Evolutionary conservation across 768 basidiomycete genomes (phyloP).

Genomic region (Phanerochaete sordida): DNA sequence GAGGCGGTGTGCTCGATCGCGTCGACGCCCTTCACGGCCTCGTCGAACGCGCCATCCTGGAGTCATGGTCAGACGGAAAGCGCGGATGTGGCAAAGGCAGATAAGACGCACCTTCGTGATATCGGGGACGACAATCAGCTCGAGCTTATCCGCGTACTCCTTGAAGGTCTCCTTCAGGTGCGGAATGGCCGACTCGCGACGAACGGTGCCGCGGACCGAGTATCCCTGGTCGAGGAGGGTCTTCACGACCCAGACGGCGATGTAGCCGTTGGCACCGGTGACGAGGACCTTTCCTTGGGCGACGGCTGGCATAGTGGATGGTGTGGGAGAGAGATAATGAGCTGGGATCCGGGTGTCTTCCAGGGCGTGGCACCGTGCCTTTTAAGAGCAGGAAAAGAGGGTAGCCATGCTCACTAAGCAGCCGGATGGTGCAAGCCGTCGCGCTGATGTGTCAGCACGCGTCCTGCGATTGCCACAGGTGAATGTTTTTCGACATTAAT

Average conservation of each 20-base stretch:
- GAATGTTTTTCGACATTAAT: no score
- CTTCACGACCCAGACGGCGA: conserved; percentile 53
- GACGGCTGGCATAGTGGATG: conserved; percentile 29
- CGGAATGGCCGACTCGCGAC: conserved; percentile 51
- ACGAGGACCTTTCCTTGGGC: conserved; percentile 39
- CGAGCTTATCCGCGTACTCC: conserved; percentile 49
- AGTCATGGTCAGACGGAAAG: not conserved
- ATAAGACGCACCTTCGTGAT: conserved; percentile 43
- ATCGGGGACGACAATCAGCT: conserved; percentile 63
- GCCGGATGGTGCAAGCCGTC: not conserved
- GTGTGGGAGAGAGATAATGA: not conserved
- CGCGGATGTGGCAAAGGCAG: not conserved
- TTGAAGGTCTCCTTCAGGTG: conserved; percentile 51
- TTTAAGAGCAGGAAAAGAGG: no score
- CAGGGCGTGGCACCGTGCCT: not conserved
- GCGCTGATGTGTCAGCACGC: not conserved
- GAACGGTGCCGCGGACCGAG: conserved; percentile 58
- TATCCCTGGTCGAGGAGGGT: conserved; percentile 57
- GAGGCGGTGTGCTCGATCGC: conserved; percentile 21
- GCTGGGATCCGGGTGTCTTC: not conserved
- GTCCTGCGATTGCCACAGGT: not conserved
- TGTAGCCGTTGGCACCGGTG: conserved; percentile 53
- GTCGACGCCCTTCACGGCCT: conserved; percentile 21
- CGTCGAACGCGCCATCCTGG: conserved; percentile 22
- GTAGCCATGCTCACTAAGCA: not conserved